A percentile compares a stretch with the other conserved stretches of the same genome.
These are phyloP conservation scores for Debaryomycetaceae sp. DNA, from an alignment of 1,139 yeast genomes.

Conservation along the genomic window DNA sequence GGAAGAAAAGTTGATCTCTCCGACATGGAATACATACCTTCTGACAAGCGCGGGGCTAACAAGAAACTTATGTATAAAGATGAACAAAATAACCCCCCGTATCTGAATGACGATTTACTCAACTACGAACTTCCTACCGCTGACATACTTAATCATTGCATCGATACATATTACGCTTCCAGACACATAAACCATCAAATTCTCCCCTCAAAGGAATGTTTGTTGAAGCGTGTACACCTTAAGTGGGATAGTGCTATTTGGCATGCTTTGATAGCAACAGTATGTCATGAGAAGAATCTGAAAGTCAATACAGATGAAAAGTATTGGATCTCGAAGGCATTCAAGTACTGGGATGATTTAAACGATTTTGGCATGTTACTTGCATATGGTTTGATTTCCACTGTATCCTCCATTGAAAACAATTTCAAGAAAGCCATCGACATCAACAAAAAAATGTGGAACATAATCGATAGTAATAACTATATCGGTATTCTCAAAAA, in stretches of 20 bases:
- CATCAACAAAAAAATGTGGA: conserved; percentile 16
- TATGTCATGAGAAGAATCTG: conserved; percentile 19
- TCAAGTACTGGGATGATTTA: conserved; percentile 34
- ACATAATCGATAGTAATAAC: conserved; percentile 22
- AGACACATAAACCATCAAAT: conserved; percentile 45
- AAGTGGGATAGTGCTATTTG: conserved; percentile 37
- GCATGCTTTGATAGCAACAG: conserved; percentile 45
- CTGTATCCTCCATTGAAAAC: conserved; percentile 11
- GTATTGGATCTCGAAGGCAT: conserved; percentile 38
- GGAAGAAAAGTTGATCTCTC: neutral
- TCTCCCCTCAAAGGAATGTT: conserved; percentile 37
- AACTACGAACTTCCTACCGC: conserved; percentile 42
- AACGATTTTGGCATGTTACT: conserved; percentile 22
- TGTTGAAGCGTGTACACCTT: conserved; percentile 31
- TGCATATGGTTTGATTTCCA: conserved; percentile 17
- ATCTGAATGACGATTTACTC: conserved; percentile 9
- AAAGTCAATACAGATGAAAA: conserved; percentile 23
- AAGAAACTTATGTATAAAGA: neutral
- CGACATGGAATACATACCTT: neutral
- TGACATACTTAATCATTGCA: conserved; percentile 29
- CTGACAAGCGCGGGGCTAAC: neutral
- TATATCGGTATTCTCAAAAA: conserved; percentile 17
- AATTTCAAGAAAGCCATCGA: conserved; percentile 11
- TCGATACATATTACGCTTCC: conserved; percentile 48
- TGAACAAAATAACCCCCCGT: neutral